Evolutionary conservation across 2,329 filamentous ascomycete species (phyloP), one percentile per base, ranked within the genome.

Genomic region (Hymenotorrendiella dingleyae): DNA sequence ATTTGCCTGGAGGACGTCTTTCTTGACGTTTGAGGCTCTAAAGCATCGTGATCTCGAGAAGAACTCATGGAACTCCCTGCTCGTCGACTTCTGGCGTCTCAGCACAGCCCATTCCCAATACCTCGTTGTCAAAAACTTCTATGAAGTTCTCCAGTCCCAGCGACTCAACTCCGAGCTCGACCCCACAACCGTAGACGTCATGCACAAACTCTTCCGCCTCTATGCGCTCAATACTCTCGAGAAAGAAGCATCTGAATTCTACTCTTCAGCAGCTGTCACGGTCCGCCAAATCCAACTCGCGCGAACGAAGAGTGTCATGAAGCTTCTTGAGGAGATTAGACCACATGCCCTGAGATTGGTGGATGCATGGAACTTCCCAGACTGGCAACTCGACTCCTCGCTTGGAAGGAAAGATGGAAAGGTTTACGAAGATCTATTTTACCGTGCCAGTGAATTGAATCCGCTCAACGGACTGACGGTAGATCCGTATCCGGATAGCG

Each of bases 61-160:
- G 70, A 77, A 79, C 56, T 75, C 82, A 0, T 89, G 83, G 84
- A 89, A 88, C 67, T 82, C 78, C 47, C 71, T 89, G 7, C 73
- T 89, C 12, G 80, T 88, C 11, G 82, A 88, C 64, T 88, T 89
- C 66, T 86, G 82, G 74, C 80, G 82, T 32, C 74, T 89, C 5
- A 81, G 74, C 44, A 86, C 83, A 5, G 84, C 84, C 0, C 83
- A 86, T 61, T 83, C 81, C 0, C 83, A 89, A 63, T 88, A 87
- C 63, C 73, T 87, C 53, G 74, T 88, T 0, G 83, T 88, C 50
- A 87, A 85, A 71, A 85, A 81, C 68, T 89, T 88, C 67, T 86
- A 93, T 65, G 71, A 79, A 4, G 70, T 76, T 2, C 76, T 91
- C 16, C 76, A 80, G 27, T 70, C 71, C 4, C 66, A 72, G 6